Conservation (phyloP, 768 basidiomycete species). For the Porphyrellus cyaneotinctus region DNA sequence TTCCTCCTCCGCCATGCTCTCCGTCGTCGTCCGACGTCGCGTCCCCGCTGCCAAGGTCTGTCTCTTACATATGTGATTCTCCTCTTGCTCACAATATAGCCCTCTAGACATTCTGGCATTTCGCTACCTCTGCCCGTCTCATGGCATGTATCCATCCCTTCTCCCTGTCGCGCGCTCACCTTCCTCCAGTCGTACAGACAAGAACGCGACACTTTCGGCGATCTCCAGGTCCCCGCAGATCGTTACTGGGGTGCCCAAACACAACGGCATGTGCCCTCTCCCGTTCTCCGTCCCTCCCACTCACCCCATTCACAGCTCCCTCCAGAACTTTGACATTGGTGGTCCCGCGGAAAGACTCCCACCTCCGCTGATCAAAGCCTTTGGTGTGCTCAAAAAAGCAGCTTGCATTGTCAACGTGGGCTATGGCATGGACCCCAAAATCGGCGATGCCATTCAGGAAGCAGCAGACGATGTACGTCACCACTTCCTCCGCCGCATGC, state of each 20-base stretch:
- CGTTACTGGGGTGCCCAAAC: conserved; percentile 99
- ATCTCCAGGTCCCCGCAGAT: conserved; percentile 81
- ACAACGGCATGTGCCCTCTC: conserved; percentile 57
- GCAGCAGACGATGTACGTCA: conserved; percentile 87
- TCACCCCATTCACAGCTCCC: conserved; percentile 49
- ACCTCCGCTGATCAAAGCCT: conserved; percentile 94
- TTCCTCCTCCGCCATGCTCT: conserved; percentile 9
- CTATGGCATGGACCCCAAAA: conserved; percentile 86
- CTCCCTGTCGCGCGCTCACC: not conserved
- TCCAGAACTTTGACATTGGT: conserved; percentile 98
- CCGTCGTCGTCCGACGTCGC: conserved; percentile 14
- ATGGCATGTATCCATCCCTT: conserved; percentile 32
- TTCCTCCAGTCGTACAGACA: conserved; percentile 52
- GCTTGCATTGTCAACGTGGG: conserved; percentile 84
- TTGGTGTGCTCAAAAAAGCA: conserved; percentile 96
- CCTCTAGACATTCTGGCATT: conserved; percentile 2
- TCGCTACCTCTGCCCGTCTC: conserved; percentile 30
- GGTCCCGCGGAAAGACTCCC: conserved; percentile 92
- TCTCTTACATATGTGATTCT: conserved; percentile 22
- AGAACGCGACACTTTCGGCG: conserved; percentile 95
- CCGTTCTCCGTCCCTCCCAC: not conserved
- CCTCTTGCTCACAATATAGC: not conserved
- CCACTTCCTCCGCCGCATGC: not conserved
- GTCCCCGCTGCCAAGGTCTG: not conserved
- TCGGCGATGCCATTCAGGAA: conserved; percentile 84